Percentiles rank a stretch among this genome's conserved stretches.
phyloP scores from a whole-genome alignment of 768 basidiomycete species.

The Lyophyllum atratum region DNA sequence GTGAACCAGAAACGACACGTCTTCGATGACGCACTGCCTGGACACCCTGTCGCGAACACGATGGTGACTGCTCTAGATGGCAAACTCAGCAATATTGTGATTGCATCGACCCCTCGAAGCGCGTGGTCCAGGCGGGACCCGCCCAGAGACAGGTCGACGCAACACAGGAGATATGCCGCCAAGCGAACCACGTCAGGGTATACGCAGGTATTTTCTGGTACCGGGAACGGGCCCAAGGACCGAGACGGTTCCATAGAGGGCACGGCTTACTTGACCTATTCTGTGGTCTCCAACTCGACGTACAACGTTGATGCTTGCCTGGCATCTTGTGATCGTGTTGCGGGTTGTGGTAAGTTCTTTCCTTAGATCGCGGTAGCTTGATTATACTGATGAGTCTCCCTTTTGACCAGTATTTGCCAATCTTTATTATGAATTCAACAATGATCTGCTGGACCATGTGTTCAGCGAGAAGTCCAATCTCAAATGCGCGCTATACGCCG shows the following conservation, averaged over 20 bases:
- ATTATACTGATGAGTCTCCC: not conserved
- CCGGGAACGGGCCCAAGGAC: constrained; percentile 36
- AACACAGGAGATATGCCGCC: not conserved
- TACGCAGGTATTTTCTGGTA: constrained; percentile 38
- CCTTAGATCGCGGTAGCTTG: constrained; percentile 3
- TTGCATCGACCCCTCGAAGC: constrained; percentile 10
- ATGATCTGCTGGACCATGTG: constrained; percentile 36
- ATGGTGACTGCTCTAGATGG: constrained; percentile 46
- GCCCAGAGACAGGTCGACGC: not conserved
- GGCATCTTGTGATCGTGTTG: constrained; percentile 34
- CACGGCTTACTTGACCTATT: constrained; percentile 48
- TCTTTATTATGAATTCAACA: constrained; percentile 48
- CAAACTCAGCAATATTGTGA: constrained; percentile 25
- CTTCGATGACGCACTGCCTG: constrained; percentile 25
- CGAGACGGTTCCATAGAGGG: constrained; percentile 45
- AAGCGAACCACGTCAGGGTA: constrained; percentile 31
- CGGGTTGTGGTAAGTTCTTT: constrained; percentile 38
- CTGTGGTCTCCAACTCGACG: constrained; percentile 42
- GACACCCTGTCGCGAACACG: constrained; percentile 34
- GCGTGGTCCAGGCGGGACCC: constrained; percentile 13
- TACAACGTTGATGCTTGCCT: constrained; percentile 45
- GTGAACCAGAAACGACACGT: constrained; percentile 41
- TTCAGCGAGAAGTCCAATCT: constrained; percentile 41
- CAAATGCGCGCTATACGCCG: constrained; percentile 47
- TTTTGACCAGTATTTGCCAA: constrained; percentile 43